Percentiles rank a stretch among this genome's conserved stretches.
Conservation (phyloP, 257 asterid species). For the Scutellaria minor region DNA sequence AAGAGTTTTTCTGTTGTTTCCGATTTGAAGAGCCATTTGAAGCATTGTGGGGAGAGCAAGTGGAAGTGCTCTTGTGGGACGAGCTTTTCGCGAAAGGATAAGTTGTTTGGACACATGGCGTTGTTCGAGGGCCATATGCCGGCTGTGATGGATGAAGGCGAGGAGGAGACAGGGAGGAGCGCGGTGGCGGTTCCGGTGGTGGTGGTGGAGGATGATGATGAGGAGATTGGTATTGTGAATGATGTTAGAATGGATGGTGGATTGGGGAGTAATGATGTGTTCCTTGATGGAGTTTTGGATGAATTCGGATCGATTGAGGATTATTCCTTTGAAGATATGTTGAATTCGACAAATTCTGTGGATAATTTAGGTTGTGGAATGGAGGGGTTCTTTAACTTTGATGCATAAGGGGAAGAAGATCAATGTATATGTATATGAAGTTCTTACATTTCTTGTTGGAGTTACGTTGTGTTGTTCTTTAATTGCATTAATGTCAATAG, state of each 20-base stretch:
- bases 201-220: slow-evolving; percentile 36
- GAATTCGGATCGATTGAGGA: slow-evolving; percentile 55
- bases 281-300: slow-evolving; percentile 51
- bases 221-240: slow-evolving; percentile 22
- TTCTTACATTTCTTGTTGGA: slow-evolving; percentile 15
- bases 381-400: slow-evolving; percentile 56
- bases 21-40: slow-evolving; percentile 89
- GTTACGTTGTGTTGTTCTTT: neutral
- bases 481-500: neutral
- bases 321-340: slow-evolving; percentile 51
- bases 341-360: slow-evolving; percentile 44
- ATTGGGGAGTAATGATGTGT: slow-evolving; percentile 25
- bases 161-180: slow-evolving; percentile 33
- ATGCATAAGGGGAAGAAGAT: slow-evolving; percentile 8
- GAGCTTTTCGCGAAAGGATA: slow-evolving; percentile 83
- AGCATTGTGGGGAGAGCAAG: slow-evolving; percentile 81
- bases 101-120: slow-evolving; percentile 86
- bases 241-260: slow-evolving; percentile 29
- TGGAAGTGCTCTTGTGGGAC: slow-evolving; percentile 96
- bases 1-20: slow-evolving; percentile 88
- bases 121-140: slow-evolving; percentile 98
- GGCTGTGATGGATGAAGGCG: slow-evolving; percentile 51
- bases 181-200: slow-evolving; percentile 5
- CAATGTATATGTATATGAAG: neutral
- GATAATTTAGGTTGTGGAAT: slow-evolving; percentile 35